Base-by-base conservation (phyloP, 2,329 filamentous ascomycete genomes). In the Pseudopyrenochaeta lycopersici region DNA sequence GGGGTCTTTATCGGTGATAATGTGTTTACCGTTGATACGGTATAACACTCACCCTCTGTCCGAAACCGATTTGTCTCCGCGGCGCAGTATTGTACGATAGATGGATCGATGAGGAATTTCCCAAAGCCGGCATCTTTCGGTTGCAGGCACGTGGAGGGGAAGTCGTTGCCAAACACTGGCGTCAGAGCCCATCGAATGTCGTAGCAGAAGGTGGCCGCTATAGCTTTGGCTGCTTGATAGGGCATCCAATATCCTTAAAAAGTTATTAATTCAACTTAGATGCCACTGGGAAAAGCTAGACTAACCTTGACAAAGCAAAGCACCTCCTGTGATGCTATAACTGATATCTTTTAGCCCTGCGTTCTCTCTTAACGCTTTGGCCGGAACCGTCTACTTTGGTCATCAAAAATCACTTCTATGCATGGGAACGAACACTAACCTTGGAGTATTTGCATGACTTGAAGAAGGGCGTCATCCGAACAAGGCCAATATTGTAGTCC, bases 401-500 rank as follows among this genome's bases (percentile, higher is more conserved):
- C 35, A 71, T 60, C 42, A 61, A 14, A 52, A 57, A 17, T 11
- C 7, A 4, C 3, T 29, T 31, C 12, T 33, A 12, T 12, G 7
- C 9, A 31, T 15, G 20, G 29, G 7, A 18, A 2, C 30, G 32
- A 67, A 12, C 2, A 10, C 81, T 70, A 73, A 92, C 94, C 87
- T 99, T 99, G 60, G 89, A 85, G 71, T 94, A 94, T 60, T 89
- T 88, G 72, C 88, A 89, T 62, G 90, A 92, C 75, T 97, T 97
- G 84, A 98, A 98, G 72, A 98, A 91, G 23, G 92, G 90, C 2
- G 93, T 97, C 76, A 96, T 96, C 57, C 94, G 88, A 58, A 98
- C 93, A 27, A 98, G 87, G 7, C 95, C 95, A 57, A 94, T 87
- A 66, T 96, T 94, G 79, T 97, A 97, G 76, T 99, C 95, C 95